Percentiles rank a stretch among this genome's conserved stretches.
Evolutionary conservation across 805 yeast species (phyloP).

Genomic region (Citeromyces nyonsensis): DNA sequence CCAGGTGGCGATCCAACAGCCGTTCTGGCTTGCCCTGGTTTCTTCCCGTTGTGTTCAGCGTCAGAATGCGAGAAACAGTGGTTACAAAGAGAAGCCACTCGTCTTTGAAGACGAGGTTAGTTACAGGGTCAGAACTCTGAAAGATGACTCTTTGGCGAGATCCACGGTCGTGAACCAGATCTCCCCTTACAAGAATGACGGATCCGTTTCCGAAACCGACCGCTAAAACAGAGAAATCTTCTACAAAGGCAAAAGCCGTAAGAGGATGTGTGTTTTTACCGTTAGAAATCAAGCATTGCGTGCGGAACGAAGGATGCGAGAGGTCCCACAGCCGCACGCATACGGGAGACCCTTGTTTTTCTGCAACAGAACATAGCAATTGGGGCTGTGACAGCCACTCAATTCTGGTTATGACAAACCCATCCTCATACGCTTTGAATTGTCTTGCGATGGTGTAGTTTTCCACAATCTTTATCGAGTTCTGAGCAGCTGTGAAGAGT

Average conservation of each 20-base stretch:
- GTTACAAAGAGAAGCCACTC: conserved; percentile 48
- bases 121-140: conserved; percentile 65
- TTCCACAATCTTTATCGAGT: conserved; percentile 41
- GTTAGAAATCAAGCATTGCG: conserved; percentile 48
- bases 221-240: conserved; percentile 47
- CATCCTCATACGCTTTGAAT: conserved; percentile 52
- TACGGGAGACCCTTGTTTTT: conserved; percentile 55
- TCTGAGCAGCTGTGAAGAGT: conserved; percentile 43
- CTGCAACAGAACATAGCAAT: conserved; percentile 59
- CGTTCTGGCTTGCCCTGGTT: conserved; percentile 49
- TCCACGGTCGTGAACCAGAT: conserved; percentile 76
- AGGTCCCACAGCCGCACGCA: conserved; percentile 63
- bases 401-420: conserved; percentile 47
- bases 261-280: conserved; percentile 71
- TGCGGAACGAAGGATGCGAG: conserved; percentile 27
- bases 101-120: conserved; percentile 51
- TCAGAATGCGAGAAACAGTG: conserved; percentile 56
- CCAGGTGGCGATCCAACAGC: conserved; percentile 26
- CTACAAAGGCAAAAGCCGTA: conserved; percentile 41
- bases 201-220: conserved; percentile 78
- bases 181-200: conserved; percentile 75
- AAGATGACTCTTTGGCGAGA: conserved; percentile 73
- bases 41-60: conserved; percentile 66
- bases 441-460: conserved; percentile 26
- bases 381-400: conserved; percentile 28